Base-by-base conservation (phyloP, 805 yeast species). In the Candida alai region DNA sequence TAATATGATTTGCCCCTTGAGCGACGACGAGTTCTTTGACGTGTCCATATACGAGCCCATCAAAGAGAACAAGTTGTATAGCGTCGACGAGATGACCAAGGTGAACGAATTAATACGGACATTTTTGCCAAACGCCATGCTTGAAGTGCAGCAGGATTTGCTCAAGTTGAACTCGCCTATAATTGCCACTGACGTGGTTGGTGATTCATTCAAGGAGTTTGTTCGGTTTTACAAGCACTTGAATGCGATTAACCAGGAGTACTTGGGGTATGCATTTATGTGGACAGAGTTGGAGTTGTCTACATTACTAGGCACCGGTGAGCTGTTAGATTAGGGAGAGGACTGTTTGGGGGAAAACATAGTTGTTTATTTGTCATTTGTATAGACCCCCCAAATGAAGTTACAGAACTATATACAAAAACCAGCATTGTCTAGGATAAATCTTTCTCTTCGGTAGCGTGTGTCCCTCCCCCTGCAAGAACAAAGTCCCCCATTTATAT, bases 271-370 rank as follows among this genome's bases (percentile, higher is more conserved):
- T 19, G 35, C 61, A 5, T 62, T 79, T 39, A 61, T 65, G 28
- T 80, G 85, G 84, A 62, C 70, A 15, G 74, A 69, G 20, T 37
- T 52, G 5, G 86, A 82, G 32, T 75, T 83, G 16, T 76, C 84
- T 4, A 80, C 86, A 0, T 60, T 84, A 32, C 53, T 84, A n/a
- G 93, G 90, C 17, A 70, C 81, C n/a, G 82, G 73, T 28, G 68
- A 68, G 12, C 45, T 48, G 1, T 62, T 54, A 29, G 27, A 34
- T 19, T 47, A 26, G 30, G 19, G 18, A 12, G 10, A 6, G 11
- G 21, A 32, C 9, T 12, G 19, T 8, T 9, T 24, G 8, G n/a
- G 15, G n/a, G 13, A 24, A 17, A 24, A n/a, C n/a, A n/a, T n/a
- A n/a, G n/a, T n/a, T n/a, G n/a, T n/a, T n/a, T n/a, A n/a, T n/a